Conservation (phyloP, 2,329 filamentous ascomycete species). For the Zelopaecilomyces penicillatus region DNA sequence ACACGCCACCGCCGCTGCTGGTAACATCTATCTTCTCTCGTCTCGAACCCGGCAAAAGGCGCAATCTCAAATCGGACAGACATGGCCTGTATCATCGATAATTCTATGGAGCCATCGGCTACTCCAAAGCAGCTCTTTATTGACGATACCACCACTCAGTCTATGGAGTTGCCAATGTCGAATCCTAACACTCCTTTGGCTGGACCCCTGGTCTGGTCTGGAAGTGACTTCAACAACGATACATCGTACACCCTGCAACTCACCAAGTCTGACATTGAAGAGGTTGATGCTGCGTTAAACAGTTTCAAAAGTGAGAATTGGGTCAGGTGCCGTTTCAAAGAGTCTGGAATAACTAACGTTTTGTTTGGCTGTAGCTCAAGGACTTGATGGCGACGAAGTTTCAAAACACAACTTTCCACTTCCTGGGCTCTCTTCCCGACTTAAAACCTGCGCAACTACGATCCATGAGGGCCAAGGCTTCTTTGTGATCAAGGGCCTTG, state of each 20-base stretch:
- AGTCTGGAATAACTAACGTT: constrained; percentile 16
- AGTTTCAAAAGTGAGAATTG: constrained; percentile 16
- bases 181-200: constrained; percentile 1
- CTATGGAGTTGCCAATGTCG: not conserved
- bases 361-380: constrained; percentile 14
- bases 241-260: constrained; percentile 14
- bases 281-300: constrained; percentile 16
- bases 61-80: too few relatives aligned
- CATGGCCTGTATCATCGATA: too few relatives aligned
- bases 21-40: too few relatives aligned
- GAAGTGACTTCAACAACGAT: constrained; percentile 5
- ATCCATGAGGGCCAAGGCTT: constrained; percentile 41
- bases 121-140: not conserved
- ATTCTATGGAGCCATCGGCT: too few relatives aligned
- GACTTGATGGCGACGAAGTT: constrained; percentile 29
- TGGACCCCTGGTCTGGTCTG: constrained; percentile 12
- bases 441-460: constrained; percentile 25
- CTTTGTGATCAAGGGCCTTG: constrained; percentile 46
- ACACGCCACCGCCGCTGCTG: too few relatives aligned
- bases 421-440: constrained; percentile 24
- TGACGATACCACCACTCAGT: not conserved
- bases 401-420: constrained; percentile 31
- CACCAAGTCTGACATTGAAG: constrained; percentile 11
- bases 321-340: constrained; percentile 10
- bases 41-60: too few relatives aligned